phyloP scores from a whole-genome alignment of 2,329 filamentous ascomycete species.

The Fonsecaea pugnacius region DNA sequence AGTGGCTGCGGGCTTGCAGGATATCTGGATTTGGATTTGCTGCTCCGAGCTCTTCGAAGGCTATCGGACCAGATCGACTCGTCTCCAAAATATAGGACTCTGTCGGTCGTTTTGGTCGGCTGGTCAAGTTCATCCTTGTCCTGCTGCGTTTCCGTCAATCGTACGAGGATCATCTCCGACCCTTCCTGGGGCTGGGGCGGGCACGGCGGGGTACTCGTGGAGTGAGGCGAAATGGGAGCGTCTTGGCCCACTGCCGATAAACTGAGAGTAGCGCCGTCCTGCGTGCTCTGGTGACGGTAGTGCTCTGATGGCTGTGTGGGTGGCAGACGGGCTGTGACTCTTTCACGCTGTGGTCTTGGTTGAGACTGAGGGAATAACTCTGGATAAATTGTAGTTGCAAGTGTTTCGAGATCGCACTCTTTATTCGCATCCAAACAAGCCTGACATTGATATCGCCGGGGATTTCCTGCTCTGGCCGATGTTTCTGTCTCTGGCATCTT shows the following conservation, averaged over 20 bases:
- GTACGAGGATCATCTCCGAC: constrained; percentile 26
- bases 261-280: constrained; percentile 4
- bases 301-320: constrained; percentile 16
- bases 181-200: constrained; percentile 19
- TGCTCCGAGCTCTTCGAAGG: constrained; percentile 24
- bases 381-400: constrained; percentile 15
- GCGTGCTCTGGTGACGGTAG: constrained; percentile 5
- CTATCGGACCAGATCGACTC: constrained; percentile 25
- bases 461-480: not conserved
- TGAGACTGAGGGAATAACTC: constrained; percentile 6
- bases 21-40: constrained; percentile 24
- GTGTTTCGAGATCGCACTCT: constrained; percentile 23
- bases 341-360: not conserved
- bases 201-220: constrained; percentile 5
- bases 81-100: constrained; percentile 25
- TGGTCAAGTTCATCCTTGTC: constrained; percentile 12
- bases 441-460: constrained; percentile 19
- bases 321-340: not conserved
- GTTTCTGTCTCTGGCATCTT: constrained; percentile 21
- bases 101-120: constrained; percentile 16
- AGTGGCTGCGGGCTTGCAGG: constrained; percentile 23
- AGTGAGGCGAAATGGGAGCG: constrained; percentile 8
- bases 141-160: constrained; percentile 14
- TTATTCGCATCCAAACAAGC: constrained; percentile 24
- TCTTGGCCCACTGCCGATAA: constrained; percentile 8